Evolutionary conservation across 192 early-diverging fungal species (phyloP).

Genomic region (Coemansia sp.): DNA sequence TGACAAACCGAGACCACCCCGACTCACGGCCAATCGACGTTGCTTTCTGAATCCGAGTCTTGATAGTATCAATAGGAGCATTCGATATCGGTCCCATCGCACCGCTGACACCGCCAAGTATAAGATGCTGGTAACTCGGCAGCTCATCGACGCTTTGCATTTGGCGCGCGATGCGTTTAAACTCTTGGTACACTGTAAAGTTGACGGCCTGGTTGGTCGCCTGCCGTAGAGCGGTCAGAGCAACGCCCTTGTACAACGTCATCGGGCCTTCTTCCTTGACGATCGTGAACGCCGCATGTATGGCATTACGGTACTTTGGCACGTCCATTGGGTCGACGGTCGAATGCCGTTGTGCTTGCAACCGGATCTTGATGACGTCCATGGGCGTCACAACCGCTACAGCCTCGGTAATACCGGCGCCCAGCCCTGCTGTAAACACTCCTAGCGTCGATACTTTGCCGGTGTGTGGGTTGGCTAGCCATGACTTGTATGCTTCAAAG

Average conservation of each 20-base stretch:
- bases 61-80: constrained; percentile 97
- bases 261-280: constrained; percentile 84
- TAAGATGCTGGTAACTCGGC: constrained; percentile 86
- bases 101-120: constrained; percentile 89
- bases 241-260: constrained; percentile 93
- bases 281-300: constrained; percentile 89
- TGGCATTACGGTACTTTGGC: constrained; percentile 94
- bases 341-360: constrained; percentile 95
- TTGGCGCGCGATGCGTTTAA: constrained; percentile 76
- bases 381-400: constrained; percentile 95
- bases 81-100: constrained; percentile 93
- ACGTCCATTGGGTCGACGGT: constrained; percentile 95
- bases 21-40: constrained; percentile 64
- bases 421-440: constrained; percentile 83
- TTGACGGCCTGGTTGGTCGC: constrained; percentile 98
- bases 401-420: constrained; percentile 92
- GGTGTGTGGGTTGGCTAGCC: constrained; percentile 64
- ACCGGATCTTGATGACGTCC: constrained; percentile 98
- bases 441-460: constrained; percentile 66
- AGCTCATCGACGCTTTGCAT: constrained; percentile 69
- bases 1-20: constrained; percentile 77
- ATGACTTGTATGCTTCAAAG: constrained; percentile 90
- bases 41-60: constrained; percentile 95
- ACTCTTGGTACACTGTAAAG: constrained; percentile 95
- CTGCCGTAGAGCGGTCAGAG: constrained; percentile 90